A percentile compares a stretch with the other conserved stretches of the same genome.
phyloP scores from a whole-genome alignment of 1,139 yeast genomes.

The Hemisphaericaspora xylofermentans region DNA sequence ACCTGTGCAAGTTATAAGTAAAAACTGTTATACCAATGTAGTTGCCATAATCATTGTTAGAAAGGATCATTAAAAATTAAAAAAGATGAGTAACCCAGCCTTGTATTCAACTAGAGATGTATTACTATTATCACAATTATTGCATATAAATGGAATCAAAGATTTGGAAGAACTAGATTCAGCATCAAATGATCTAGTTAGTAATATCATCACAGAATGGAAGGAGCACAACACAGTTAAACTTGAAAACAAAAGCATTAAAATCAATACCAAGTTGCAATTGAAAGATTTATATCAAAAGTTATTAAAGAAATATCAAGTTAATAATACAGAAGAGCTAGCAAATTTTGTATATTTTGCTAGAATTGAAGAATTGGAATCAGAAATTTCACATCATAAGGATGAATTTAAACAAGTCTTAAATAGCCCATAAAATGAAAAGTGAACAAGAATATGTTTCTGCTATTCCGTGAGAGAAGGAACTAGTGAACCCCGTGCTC shows the following conservation, averaged over 20 bases:
- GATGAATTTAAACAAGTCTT: slow-evolving; percentile 11
- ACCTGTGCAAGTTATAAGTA: too few relatives aligned
- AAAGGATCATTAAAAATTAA: not conserved
- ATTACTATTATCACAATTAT: slow-evolving; percentile 19
- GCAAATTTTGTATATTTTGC: slow-evolving; percentile 20
- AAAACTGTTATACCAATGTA: too few relatives aligned
- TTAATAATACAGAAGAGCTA: slow-evolving; percentile 20
- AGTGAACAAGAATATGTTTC: not conserved
- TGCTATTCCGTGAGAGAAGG: not conserved
- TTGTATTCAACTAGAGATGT: slow-evolving; percentile 18
- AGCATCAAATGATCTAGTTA: slow-evolving; percentile 10
- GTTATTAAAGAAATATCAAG: slow-evolving; percentile 14
- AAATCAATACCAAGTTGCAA: slow-evolving; percentile 15
- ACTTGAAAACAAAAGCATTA: slow-evolving; percentile 13
- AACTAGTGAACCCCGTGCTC: too few relatives aligned
- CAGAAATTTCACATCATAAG: slow-evolving; percentile 13
- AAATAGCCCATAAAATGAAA: not conserved
- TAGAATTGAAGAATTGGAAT: slow-evolving; percentile 19
- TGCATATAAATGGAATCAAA: slow-evolving; percentile 19
- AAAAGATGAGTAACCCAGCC: slow-evolving; percentile 10
- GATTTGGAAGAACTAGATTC: slow-evolving; percentile 11
- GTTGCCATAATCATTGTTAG: too few relatives aligned
- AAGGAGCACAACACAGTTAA: slow-evolving; percentile 17
- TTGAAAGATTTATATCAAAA: slow-evolving; percentile 17
- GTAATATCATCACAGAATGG: slow-evolving; percentile 15